Evolutionary conservation across 352 stramenopile species (phyloP).

Genomic region (Globisporangium polare): DNA sequence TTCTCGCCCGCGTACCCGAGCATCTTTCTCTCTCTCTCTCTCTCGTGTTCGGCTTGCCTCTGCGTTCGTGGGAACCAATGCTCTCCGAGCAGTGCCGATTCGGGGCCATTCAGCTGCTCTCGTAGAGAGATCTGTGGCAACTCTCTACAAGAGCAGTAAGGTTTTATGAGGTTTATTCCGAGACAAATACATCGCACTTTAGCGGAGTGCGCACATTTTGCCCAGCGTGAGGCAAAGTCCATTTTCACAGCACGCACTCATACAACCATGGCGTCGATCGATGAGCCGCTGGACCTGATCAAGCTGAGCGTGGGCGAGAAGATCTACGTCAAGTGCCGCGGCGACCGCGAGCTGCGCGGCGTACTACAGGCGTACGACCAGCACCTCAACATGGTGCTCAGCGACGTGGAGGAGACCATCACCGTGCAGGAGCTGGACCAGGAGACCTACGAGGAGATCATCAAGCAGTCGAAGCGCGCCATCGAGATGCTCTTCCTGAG

Average conservation of each 20-base stretch:
- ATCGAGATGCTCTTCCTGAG: constrained; percentile 99
- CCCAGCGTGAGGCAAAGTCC: background rate
- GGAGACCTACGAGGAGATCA: constrained; percentile 98
- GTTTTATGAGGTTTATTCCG: constrained; percentile 13
- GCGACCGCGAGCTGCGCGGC: constrained; percentile 95
- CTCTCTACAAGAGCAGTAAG: constrained; percentile 18
- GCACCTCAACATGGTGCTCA: constrained; percentile 99
- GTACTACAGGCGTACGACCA: constrained; percentile 98
- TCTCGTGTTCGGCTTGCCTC: background rate
- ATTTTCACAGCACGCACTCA: background rate
- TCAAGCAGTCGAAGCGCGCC: constrained; percentile 91
- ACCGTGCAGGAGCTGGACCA: constrained; percentile 95
- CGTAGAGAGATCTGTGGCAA: constrained; percentile 3
- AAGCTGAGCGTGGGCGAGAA: constrained; percentile 98
- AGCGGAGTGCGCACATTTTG: background rate
- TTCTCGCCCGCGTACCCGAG: constrained; percentile 29
- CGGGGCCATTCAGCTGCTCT: constrained; percentile 5
- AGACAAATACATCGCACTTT: constrained; percentile 4
- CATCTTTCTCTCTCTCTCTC: constrained; percentile 13
- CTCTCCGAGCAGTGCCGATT: constrained; percentile 11
- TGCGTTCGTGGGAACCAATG: constrained; percentile 14
- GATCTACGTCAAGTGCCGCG: constrained; percentile 99
- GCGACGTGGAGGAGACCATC: constrained; percentile 98
- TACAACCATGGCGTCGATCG: constrained; percentile 75
- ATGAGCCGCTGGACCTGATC: constrained; percentile 98